Percentiles rank a stretch among this genome's conserved stretches.
phyloP scores from a whole-genome alignment of 768 basidiomycete genomes.

The Pholiota microspora region DNA sequence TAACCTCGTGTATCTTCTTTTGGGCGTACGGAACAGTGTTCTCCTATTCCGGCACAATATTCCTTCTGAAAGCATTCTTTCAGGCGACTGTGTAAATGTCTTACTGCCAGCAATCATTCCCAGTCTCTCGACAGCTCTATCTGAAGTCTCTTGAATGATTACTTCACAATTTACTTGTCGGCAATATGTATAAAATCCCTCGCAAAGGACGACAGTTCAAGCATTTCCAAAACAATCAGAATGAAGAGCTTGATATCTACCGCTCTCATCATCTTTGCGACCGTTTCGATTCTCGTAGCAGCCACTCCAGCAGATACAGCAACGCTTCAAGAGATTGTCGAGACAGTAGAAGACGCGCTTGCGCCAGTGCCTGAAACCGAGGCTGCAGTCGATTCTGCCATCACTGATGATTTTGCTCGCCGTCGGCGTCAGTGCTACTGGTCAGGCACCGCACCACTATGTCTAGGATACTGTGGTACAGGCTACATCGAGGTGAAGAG shows the following conservation, averaged over 20 bases:
- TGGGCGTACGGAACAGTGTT: too few species aligned
- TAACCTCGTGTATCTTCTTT: too few species aligned
- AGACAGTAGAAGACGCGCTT: background rate
- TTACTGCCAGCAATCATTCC: too few species aligned
- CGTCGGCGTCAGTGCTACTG: constrained; percentile 8
- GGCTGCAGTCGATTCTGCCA: background rate
- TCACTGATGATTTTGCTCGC: background rate
- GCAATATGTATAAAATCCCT: background rate
- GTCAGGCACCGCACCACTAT: constrained; percentile 8
- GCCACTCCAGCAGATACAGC: background rate
- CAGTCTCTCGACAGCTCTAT: background rate
- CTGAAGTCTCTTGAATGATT: background rate
- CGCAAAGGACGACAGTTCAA: background rate
- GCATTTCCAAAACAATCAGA: background rate
- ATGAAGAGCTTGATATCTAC: background rate
- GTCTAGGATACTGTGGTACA: background rate
- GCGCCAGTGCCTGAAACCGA: background rate
- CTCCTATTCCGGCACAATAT: background rate
- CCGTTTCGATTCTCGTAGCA: background rate
- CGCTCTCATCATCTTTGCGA: background rate
- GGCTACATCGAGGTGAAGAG: background rate
- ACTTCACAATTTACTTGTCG: background rate
- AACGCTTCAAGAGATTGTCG: background rate
- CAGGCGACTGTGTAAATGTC: background rate
- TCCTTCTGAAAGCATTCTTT: background rate